Conservation (phyloP, 2,329 filamentous ascomycete genomes). For the Acrocalymma vagum region DNA sequence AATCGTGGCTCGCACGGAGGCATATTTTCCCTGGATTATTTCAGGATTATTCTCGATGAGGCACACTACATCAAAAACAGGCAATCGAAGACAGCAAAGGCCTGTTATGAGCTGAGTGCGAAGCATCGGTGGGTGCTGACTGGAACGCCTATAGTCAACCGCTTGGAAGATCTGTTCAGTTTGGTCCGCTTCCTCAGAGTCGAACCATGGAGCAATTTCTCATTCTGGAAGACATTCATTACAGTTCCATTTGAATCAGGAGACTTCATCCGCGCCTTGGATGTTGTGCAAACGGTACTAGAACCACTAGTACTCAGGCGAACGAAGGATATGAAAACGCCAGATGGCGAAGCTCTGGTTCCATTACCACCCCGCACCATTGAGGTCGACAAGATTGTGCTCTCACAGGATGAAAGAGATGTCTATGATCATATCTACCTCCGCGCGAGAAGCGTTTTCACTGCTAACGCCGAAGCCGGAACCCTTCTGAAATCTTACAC, state of each 20-base stretch:
- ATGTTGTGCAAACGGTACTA: conserved; percentile 95
- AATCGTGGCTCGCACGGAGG: conserved; percentile 70
- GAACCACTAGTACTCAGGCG: conserved; percentile 94
- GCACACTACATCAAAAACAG: conserved; percentile 89
- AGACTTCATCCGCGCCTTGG: conserved; percentile 89
- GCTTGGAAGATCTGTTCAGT: conserved; percentile 92
- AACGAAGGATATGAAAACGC: conserved; percentile 98
- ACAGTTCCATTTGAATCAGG: conserved; percentile 96
- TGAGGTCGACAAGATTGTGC: conserved; percentile 85
- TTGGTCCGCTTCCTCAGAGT: conserved; percentile 91
- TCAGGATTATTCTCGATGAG: conserved; percentile 94
- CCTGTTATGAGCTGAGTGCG: conserved; percentile 89
- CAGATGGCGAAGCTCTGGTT: conserved; percentile 82
- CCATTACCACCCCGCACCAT: conserved; percentile 81
- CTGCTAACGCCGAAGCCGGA: conserved; percentile 86
- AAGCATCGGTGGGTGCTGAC: conserved; percentile 93
- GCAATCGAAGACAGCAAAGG: conserved; percentile 91
- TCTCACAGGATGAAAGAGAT: conserved; percentile 84
- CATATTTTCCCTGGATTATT: conserved; percentile 92
- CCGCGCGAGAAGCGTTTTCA: conserved; percentile 83
- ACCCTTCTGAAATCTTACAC: conserved; percentile 96
- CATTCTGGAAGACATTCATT: conserved; percentile 99
- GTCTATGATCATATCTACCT: conserved; percentile 93
- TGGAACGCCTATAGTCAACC: conserved; percentile 95
- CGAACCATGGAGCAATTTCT: conserved; percentile 98